Conservation (phyloP, 371 early-diverging fungal genomes). For the Mortierella sp. region DNA sequence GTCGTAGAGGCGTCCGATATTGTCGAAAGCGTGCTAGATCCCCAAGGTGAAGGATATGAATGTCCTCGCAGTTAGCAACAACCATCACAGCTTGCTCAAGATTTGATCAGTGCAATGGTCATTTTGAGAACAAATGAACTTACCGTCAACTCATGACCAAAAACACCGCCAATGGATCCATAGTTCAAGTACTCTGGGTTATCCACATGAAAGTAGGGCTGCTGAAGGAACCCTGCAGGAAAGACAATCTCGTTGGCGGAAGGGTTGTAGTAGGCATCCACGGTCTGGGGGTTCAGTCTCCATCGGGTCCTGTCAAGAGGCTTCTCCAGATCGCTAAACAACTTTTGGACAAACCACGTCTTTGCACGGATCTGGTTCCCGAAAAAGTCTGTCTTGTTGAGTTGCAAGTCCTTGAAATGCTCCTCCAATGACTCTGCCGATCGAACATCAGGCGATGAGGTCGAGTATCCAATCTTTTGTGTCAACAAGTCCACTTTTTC, state of each 20-base stretch:
- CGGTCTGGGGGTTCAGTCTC: constrained; percentile 69
- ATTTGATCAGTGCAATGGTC: too few species aligned
- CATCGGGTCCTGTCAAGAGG: constrained; percentile 62
- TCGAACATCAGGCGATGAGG: constrained; percentile 59
- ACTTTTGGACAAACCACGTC: constrained; percentile 39
- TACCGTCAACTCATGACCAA: constrained; percentile 74
- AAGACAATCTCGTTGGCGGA: constrained; percentile 70
- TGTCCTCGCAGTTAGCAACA: neutral
- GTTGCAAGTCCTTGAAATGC: constrained; percentile 57
- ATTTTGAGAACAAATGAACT: too few species aligned
- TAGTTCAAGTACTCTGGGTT: constrained; percentile 67
- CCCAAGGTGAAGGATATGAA: neutral
- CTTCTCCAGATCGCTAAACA: constrained; percentile 44
- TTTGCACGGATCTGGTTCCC: constrained; percentile 56
- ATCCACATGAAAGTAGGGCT: constrained; percentile 61
- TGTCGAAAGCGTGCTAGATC: constrained; percentile 58
- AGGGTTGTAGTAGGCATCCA: constrained; percentile 72
- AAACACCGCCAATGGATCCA: constrained; percentile 69
- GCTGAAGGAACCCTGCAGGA: constrained; percentile 72
- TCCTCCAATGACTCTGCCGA: constrained; percentile 57
- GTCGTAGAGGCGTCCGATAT: constrained; percentile 67
- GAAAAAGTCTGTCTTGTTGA: constrained; percentile 57
- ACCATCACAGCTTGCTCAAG: too few species aligned
- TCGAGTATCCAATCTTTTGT: constrained; percentile 68
- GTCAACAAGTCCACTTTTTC: constrained; percentile 60